Percentiles rank a stretch among this genome's conserved stretches.
Evolutionary conservation across 768 basidiomycete genomes (phyloP).

Genomic region (Flagelloscypha sp.): DNA sequence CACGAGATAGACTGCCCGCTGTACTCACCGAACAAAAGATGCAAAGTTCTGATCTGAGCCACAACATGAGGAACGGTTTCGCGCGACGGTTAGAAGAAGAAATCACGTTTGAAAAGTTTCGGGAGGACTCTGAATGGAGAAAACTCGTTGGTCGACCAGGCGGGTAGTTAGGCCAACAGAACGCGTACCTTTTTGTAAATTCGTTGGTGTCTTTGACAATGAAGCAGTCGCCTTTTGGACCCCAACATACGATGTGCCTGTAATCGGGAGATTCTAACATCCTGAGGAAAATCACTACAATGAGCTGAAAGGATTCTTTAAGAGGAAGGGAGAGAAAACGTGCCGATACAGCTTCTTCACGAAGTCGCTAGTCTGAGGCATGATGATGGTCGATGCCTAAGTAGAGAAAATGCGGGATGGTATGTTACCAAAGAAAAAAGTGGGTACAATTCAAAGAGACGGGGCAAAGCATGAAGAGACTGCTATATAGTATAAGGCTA

Average conservation of each 20-base stretch:
- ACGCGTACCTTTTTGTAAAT: slow-evolving; percentile 89
- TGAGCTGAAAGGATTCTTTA: slow-evolving; percentile 1
- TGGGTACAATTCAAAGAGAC: too few relatives aligned
- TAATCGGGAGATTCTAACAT: slow-evolving; percentile 82
- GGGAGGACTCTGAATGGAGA: too few relatives aligned
- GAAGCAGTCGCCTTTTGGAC: slow-evolving; percentile 77
- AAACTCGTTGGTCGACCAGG: slow-evolving; percentile 35
- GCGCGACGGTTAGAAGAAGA: too few relatives aligned
- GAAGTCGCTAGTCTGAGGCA: slow-evolving; percentile 88
- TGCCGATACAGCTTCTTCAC: slow-evolving; percentile 93
- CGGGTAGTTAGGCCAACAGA: slow-evolving; percentile 35
- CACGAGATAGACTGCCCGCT: too few relatives aligned
- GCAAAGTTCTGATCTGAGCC: slow-evolving; percentile 38
- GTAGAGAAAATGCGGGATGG: too few relatives aligned
- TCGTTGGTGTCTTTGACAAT: slow-evolving; percentile 98
- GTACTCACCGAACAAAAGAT: slow-evolving; percentile 30
- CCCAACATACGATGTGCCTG: slow-evolving; percentile 74
- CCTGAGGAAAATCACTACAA: slow-evolving; percentile 27
- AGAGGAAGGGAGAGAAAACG: slow-evolving; percentile 16
- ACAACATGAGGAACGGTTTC: too few relatives aligned
- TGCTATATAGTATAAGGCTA: too few relatives aligned
- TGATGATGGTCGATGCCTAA: too few relatives aligned
- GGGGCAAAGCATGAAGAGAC: too few relatives aligned
- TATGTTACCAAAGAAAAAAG: too few relatives aligned
- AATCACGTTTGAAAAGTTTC: too few relatives aligned